Base-by-base conservation (phyloP, 2,329 filamentous ascomycete species). In the Cladophialophora bantiana region DNA sequence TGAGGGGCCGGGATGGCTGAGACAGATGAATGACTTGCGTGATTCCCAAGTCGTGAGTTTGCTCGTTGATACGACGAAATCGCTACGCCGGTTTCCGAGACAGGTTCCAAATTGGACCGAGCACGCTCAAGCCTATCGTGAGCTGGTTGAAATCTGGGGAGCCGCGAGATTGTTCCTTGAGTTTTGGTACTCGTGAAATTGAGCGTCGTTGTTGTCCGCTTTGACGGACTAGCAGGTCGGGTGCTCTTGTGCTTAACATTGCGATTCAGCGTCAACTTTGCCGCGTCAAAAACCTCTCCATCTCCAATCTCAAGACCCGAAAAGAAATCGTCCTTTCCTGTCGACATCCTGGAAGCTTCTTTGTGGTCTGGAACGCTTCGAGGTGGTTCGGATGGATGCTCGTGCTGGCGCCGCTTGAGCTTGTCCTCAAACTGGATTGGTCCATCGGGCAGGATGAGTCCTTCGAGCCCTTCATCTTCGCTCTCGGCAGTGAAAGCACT, bases 401-500 rank as follows among this genome's bases (percentile, higher is more conserved):
- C 77, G 58, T 82, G 86, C 74, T 90, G 88, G 68, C 91, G 86
- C 75, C 88, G 89, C 73, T 90, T 89, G 50, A 98, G 82, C 60
- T 93, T 89, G 70, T 93, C 89, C 48, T 87, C 86, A 74, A 98
- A 91, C 78, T 97, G 89, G 60, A 99, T 83, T 20, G 92, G 92
- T 0, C 93, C 94, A 62, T 86, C 85, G 0, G 95, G 95, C 18
- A 98, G 83, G 20, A 97, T 83, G 13, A 99, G 84, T n/a, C 94
- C 94, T 68, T 95, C 92, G 67, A 98, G 86, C 6, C 91, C 90
- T 77, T 98, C 94, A 72, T 97, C 94, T 75, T 97, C 94, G 75
- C 94, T 98, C 81, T 97, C 95, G 9, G 88, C 86, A 1, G 93
- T 97, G 73, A 96, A 89, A 70, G 92, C 95, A 78, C 94, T 98